phyloP scores from a whole-genome alignment of 2,329 filamentous ascomycete genomes.

The Microcera coccophila region DNA sequence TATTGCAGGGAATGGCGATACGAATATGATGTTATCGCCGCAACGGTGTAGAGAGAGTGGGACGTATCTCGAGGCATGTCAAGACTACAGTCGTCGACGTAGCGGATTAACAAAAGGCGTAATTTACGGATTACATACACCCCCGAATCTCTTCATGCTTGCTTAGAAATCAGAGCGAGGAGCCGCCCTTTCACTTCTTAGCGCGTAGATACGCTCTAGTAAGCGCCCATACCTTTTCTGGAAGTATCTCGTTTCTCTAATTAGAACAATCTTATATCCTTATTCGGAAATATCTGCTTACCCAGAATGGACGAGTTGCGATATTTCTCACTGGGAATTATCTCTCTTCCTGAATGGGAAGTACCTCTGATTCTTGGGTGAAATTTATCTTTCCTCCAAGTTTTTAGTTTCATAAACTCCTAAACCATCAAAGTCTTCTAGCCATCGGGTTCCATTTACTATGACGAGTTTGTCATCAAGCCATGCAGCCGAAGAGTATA shows the following conservation, averaged over 20 bases:
- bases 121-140: not conserved
- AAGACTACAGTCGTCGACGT: no score
- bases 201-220: not conserved
- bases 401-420: slow-evolving; percentile 4
- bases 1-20: not conserved
- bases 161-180: not conserved
- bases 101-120: not conserved
- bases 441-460: no score
- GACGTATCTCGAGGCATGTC: no score
- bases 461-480: not conserved
- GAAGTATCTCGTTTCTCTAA: not conserved
- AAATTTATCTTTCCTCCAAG: not conserved
- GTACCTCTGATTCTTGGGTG: not conserved
- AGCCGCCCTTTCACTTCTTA: not conserved
- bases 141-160: not conserved
- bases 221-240: not conserved
- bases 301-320: not conserved
- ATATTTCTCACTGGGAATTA: slow-evolving; percentile 2
- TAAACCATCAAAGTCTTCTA: not conserved
- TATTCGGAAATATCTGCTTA: not conserved
- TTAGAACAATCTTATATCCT: not conserved
- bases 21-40: no score
- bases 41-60: no score
- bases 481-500: not conserved
- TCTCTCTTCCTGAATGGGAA: slow-evolving; percentile 4